Conservation (phyloP, 805 yeast genomes). For the Nakazawaea peltata region DNA sequence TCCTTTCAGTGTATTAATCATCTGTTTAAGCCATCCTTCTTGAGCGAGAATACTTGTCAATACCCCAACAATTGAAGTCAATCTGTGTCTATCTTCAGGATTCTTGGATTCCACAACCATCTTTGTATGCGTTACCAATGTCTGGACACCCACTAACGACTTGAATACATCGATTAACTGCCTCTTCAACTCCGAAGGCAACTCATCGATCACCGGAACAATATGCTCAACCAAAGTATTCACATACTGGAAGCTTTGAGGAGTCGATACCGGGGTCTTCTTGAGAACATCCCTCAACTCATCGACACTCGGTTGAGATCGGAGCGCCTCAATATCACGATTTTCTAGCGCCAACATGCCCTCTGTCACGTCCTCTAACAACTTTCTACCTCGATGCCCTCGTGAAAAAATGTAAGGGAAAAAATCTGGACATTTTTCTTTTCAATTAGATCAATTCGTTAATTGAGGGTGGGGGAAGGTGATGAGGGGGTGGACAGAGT, state of each 20-base stretch:
- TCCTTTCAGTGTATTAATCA: not conserved
- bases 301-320: constrained; percentile 1
- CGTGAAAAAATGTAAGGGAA: no score
- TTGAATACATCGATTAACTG: not conserved
- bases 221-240: constrained; percentile 1
- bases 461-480: no score
- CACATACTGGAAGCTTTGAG: constrained; percentile 1
- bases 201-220: constrained; percentile 1
- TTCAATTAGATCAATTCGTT: no score
- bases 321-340: not conserved
- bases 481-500: no score
- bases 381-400: no score
- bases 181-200: not conserved
- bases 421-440: no score
- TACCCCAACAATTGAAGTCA: not conserved
- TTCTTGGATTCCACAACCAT: not conserved
- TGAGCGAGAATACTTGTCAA: not conserved
- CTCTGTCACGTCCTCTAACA: no score
- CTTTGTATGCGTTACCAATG: constrained; percentile 1
- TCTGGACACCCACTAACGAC: constrained; percentile 2
- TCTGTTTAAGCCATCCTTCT: not conserved
- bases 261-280: not conserved
- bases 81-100: not conserved
- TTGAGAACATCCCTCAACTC: not conserved
- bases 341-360: not conserved